Conservation (phyloP, 2,329 filamentous ascomycete species). For the Pochonia chlamydosporia region DNA sequence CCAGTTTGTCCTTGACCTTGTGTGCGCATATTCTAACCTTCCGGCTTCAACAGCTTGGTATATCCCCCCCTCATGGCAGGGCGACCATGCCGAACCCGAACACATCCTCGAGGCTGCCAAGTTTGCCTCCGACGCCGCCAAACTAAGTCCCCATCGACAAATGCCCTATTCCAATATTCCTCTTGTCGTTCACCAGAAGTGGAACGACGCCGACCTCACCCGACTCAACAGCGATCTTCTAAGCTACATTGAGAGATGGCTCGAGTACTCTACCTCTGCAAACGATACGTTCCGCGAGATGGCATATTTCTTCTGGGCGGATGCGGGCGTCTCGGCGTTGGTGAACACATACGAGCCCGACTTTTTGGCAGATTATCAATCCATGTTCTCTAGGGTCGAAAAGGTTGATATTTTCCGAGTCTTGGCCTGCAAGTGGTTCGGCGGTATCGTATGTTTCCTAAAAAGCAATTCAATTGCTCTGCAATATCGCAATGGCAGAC, state of each 20-base stretch:
- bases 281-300: constrained; percentile 10
- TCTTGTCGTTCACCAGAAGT: constrained; percentile 18
- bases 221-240: constrained; percentile 14
- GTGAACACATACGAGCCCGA: constrained; percentile 13
- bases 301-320: constrained; percentile 20
- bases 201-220: constrained; percentile 11
- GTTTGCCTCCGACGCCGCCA: constrained; percentile 14
- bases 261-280: constrained; percentile 9
- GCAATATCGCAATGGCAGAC: background rate
- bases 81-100: constrained; percentile 8
- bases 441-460: constrained; percentile 19
- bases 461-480: too few relatives aligned
- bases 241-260: constrained; percentile 17
- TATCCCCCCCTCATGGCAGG: constrained; percentile 15
- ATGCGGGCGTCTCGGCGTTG: constrained; percentile 14
- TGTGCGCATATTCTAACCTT: background rate
- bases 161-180: constrained; percentile 18
- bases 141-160: constrained; percentile 8
- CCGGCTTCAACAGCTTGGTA: constrained; percentile 14
- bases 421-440: constrained; percentile 16
- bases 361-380: constrained; percentile 11
- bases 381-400: constrained; percentile 15
- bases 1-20: constrained; percentile 1
- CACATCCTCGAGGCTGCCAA: constrained; percentile 16
- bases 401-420: constrained; percentile 18